Percentiles rank a stretch among this genome's conserved stretches.
Evolutionary conservation across 805 yeast species (phyloP).

Genomic region (Candida sakaeoensis): DNA sequence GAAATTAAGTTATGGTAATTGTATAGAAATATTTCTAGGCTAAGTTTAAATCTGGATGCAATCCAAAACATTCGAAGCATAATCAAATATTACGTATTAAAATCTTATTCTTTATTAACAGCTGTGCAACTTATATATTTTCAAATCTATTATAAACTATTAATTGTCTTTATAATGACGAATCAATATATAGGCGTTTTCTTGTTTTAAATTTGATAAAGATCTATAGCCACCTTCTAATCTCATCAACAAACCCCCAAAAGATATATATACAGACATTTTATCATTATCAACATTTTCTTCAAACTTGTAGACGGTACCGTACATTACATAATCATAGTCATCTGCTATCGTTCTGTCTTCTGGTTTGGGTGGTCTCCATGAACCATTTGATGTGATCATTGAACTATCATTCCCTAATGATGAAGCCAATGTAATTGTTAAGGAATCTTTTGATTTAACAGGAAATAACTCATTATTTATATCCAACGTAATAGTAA

Average conservation of each 20-base stretch:
- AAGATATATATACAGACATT: slow-evolving; percentile 88
- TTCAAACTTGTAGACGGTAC: slow-evolving; percentile 94
- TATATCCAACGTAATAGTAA: slow-evolving; percentile 81
- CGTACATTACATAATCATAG: slow-evolving; percentile 97
- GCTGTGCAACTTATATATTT: too few species aligned
- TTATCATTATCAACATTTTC: slow-evolving; percentile 65
- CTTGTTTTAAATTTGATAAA: slow-evolving; percentile 86
- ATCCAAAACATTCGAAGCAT: too few species aligned
- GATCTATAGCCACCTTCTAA: slow-evolving; percentile 93
- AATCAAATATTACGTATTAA: too few species aligned
- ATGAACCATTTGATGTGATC: slow-evolving; percentile 55
- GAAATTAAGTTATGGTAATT: too few species aligned
- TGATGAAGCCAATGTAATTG: slow-evolving; percentile 81
- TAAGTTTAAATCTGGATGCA: too few species aligned
- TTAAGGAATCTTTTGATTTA: slow-evolving; percentile 66
- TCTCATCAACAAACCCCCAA: slow-evolving; percentile 92
- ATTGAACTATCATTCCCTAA: slow-evolving; percentile 47
- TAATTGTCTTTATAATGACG: slow-evolving; percentile 56
- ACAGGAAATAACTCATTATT: slow-evolving; percentile 92
- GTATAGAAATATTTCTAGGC: too few species aligned
- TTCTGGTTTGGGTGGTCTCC: slow-evolving; percentile 82
- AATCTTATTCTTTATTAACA: too few species aligned
- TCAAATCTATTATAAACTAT: not conserved
- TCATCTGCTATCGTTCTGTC: slow-evolving; percentile 91
- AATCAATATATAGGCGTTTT: slow-evolving; percentile 83